phyloP scores from a whole-genome alignment of 2,329 filamentous ascomycete species.

The Phialophora tarda region DNA sequence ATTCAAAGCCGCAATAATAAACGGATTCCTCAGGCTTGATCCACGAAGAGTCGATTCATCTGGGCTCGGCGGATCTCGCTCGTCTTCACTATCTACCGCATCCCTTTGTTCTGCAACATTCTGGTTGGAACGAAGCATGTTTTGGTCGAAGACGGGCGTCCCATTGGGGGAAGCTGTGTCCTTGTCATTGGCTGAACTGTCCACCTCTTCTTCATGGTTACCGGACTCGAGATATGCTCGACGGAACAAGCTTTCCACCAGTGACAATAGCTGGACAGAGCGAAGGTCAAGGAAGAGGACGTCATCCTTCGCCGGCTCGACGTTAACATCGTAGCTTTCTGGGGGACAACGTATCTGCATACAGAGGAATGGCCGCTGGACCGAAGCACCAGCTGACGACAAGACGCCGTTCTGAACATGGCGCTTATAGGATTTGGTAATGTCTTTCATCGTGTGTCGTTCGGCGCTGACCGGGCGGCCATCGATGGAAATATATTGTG shows the following conservation, averaged over 20 bases:
- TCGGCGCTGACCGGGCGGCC: slow-evolving; percentile 58
- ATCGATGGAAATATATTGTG: slow-evolving; percentile 63
- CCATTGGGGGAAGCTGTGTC: not conserved
- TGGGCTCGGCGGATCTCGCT: not conserved
- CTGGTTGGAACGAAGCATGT: slow-evolving; percentile 3
- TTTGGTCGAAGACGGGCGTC: not conserved
- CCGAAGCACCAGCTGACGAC: slow-evolving; percentile 31
- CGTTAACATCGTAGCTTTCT: slow-evolving; percentile 65
- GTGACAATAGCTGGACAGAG: slow-evolving; percentile 49
- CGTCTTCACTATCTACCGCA: not conserved
- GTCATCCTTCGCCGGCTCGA: slow-evolving; percentile 69
- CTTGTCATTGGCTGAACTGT: not conserved
- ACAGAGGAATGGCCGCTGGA: slow-evolving; percentile 61
- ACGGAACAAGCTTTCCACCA: slow-evolving; percentile 54
- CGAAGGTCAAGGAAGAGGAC: slow-evolving; percentile 60
- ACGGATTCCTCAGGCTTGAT: slow-evolving; percentile 43
- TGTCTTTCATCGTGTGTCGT: slow-evolving; percentile 60
- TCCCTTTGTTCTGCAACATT: not conserved
- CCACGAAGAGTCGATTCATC: not conserved
- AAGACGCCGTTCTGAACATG: slow-evolving; percentile 48
- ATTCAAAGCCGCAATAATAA: slow-evolving; percentile 46
- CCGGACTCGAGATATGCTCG: slow-evolving; percentile 40
- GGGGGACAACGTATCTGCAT: slow-evolving; percentile 60
- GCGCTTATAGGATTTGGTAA: slow-evolving; percentile 58
- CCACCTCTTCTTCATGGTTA: not conserved